Base-by-base conservation (phyloP, 192 early-diverging fungal species). In the Dimargaris cristalligena region DNA sequence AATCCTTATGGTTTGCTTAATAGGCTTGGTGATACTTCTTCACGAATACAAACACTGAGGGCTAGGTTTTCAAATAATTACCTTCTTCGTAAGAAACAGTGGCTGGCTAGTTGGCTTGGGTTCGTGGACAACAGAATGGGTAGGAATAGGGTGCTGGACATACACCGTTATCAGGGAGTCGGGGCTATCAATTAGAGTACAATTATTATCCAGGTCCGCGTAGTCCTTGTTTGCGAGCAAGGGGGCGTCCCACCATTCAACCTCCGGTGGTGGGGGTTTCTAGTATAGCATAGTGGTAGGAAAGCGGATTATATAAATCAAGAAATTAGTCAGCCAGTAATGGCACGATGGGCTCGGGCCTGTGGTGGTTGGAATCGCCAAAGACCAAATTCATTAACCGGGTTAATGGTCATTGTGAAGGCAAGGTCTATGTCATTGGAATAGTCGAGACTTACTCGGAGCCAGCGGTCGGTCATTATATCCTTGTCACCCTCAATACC, bases 161-260 rank as follows among this genome's bases (percentile, higher is more conserved):
- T 86, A 79, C 25, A 77, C 71, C 2, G 81, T 88, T 32, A 95
- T 67, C 47, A 88, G 56, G 45, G 74, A 57, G 61, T 78, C 65
- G 28, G 73, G 32, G 60, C 50, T 68, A 50, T 73, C 44, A 13
- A 67, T 34, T n/a, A 78, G 69, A 0, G 76, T 68, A 0, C 68
- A 61, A 23, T 68, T 62, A 25, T 63, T 67, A 10, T 58, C 65
- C 28, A 83, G 68, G 45, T 75, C 73, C 34, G 78, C 79, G 69
- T 96, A 97, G 9, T 74, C 70, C 47, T 77, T 78, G 63, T 87
- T 78, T 1, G 72, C 65, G 16, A 86, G 74, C 26, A 97, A 76
- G 14, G 83, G 86, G 34, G 78, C 80, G 76, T 99, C 96, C 96
- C 96, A 99, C 96, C 96, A 99, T 69, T 99, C 96, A 13, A 88